Evolutionary conservation across 2,329 filamentous ascomycete species (phyloP).

Genomic region (Fusarium pininemorale): DNA sequence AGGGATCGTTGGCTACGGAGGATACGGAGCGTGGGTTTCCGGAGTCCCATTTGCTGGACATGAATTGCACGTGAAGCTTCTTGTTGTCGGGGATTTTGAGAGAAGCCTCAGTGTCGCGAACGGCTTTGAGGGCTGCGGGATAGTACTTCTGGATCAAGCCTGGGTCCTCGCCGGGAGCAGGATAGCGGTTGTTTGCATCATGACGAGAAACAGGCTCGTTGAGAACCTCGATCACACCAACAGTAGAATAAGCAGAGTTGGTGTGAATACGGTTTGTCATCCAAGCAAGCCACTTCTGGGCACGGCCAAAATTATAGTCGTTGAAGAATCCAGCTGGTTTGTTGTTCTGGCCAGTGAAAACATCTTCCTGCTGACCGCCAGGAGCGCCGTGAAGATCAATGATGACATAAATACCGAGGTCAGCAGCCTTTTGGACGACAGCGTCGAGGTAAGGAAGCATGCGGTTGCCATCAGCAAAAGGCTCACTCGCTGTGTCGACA

Average conservation of each 20-base stretch:
- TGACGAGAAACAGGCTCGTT: slow-evolving; percentile 29
- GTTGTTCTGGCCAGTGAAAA: slow-evolving; percentile 28
- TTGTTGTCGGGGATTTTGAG: not conserved
- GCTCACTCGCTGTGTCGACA: slow-evolving; percentile 23
- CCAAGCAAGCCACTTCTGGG: slow-evolving; percentile 29
- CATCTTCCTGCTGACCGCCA: slow-evolving; percentile 29
- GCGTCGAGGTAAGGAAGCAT: slow-evolving; percentile 32
- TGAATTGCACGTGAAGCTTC: slow-evolving; percentile 34
- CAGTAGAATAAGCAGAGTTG: slow-evolving; percentile 1
- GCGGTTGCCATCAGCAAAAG: slow-evolving; percentile 20
- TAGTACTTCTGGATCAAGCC: slow-evolving; percentile 28
- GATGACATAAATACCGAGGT: slow-evolving; percentile 28
- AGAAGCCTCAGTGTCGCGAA: slow-evolving; percentile 2
- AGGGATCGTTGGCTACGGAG: slow-evolving; percentile 4
- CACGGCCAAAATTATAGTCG: slow-evolving; percentile 30
- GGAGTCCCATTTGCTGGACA: slow-evolving; percentile 34
- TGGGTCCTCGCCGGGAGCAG: slow-evolving; percentile 21
- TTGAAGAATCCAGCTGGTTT: slow-evolving; percentile 28
- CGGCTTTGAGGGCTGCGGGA: slow-evolving; percentile 13
- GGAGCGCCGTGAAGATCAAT: slow-evolving; percentile 32
- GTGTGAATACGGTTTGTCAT: slow-evolving; percentile 31
- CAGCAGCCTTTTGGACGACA: slow-evolving; percentile 21
- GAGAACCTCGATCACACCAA: slow-evolving; percentile 25
- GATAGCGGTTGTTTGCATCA: slow-evolving; percentile 16
- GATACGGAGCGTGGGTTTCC: slow-evolving; percentile 6